Percentiles rank a stretch among this genome's conserved stretches.
phyloP scores from a whole-genome alignment of 139 green algal genomes.

The Coccomyxa sp. region DNA sequence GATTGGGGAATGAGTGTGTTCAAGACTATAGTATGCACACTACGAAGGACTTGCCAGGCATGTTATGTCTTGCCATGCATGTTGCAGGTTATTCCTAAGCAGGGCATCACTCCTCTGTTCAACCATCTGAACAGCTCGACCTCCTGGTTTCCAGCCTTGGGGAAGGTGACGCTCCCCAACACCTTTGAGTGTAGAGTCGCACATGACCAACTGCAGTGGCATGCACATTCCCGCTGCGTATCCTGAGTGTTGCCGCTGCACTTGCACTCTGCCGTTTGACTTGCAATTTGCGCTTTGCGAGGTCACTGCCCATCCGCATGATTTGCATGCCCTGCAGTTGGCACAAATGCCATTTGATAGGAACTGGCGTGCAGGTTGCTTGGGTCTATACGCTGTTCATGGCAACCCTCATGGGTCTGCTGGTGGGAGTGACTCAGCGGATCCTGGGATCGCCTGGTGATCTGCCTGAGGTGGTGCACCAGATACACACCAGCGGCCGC shows the following conservation, averaged over 20 bases:
- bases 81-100: neutral
- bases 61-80: too few species aligned
- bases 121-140: neutral
- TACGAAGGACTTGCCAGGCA: too few species aligned
- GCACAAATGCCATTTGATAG: neutral
- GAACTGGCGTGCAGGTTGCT: neutral
- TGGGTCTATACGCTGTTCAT: constrained; percentile 30
- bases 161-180: too few species aligned
- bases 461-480: constrained; percentile 35
- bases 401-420: constrained; percentile 20
- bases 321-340: neutral
- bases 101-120: neutral
- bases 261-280: neutral
- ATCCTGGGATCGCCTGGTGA: constrained; percentile 36
- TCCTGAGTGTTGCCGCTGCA: too few species aligned
- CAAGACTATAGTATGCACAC: too few species aligned
- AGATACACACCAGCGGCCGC: constrained; percentile 30
- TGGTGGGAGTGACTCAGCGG: constrained; percentile 31
- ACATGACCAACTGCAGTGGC: too few species aligned
- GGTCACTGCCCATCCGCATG: neutral
- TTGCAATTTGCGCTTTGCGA: neutral
- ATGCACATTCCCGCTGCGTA: too few species aligned
- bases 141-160: constrained; percentile 2
- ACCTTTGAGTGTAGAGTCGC: too few species aligned
- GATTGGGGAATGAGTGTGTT: too few species aligned